Percentiles rank a stretch among this genome's conserved stretches.
These are phyloP conservation scores for Mycena maculata DNA, from an alignment of 768 basidiomycete genomes.

Conservation along the genomic window DNA sequence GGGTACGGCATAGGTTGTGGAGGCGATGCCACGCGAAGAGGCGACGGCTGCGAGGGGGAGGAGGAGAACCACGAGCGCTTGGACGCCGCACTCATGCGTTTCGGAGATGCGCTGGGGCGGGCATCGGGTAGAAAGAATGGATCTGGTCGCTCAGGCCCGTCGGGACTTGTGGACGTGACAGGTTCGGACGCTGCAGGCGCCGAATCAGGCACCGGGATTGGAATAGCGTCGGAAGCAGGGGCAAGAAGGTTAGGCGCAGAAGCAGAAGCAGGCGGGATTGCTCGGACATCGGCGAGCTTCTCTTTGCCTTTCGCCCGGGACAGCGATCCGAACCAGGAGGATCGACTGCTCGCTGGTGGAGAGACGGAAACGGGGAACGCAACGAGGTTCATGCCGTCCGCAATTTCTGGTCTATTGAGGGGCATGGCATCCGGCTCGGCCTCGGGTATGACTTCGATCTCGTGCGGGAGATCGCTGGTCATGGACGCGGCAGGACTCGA, in stretches of 20 bases:
- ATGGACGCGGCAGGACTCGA: constrained; percentile 22
- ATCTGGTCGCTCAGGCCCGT: constrained; percentile 27
- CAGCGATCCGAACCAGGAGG: constrained; percentile 49
- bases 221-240: constrained; percentile 27
- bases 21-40: constrained; percentile 30
- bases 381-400: constrained; percentile 13
- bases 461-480: constrained; percentile 21
- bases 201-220: constrained; percentile 18
- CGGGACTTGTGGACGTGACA: constrained; percentile 29
- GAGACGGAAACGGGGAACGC: constrained; percentile 32
- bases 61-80: constrained; percentile 43
- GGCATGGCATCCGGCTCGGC: constrained; percentile 16
- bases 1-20: constrained; percentile 31
- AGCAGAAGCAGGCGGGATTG: constrained; percentile 22
- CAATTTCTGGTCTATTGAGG: neutral
- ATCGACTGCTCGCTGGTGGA: constrained; percentile 26
- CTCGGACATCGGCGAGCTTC: constrained; percentile 36
- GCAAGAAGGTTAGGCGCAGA: constrained; percentile 31
- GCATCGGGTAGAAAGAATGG: constrained; percentile 21
- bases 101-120: neutral
- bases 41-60: constrained; percentile 32
- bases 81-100: neutral
- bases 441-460: constrained; percentile 29
- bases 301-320: constrained; percentile 44
- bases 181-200: constrained; percentile 29